These are phyloP conservation scores for Trichoderma reesei DNA, from an alignment of 495 filamentous ascomycete species.

Conservation along the genomic window DNA sequence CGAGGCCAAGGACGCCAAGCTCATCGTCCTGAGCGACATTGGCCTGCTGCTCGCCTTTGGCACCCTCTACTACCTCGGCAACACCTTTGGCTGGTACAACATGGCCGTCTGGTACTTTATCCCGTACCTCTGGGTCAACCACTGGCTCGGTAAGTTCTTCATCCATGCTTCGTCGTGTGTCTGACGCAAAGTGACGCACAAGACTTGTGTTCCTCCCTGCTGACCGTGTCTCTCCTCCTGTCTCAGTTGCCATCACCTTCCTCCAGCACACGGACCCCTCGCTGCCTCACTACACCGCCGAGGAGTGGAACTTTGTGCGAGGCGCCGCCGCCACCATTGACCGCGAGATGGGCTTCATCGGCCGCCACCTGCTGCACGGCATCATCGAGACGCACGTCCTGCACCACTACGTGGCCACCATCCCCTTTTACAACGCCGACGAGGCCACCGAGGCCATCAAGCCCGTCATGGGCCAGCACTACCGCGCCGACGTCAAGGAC, in stretches of 20 bases:
- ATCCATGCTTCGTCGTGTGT: too few species aligned
- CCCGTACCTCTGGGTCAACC: conserved; percentile 97
- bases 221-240: background rate
- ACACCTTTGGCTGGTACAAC: conserved; percentile 75
- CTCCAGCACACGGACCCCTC: conserved; percentile 84
- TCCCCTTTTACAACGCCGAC: conserved; percentile 87
- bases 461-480: conserved; percentile 72
- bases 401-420: conserved; percentile 77
- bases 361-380: conserved; percentile 76
- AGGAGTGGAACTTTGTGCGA: conserved; percentile 75
- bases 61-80: conserved; percentile 47
- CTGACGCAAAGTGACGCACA: background rate
- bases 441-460: conserved; percentile 80
- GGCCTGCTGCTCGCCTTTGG: conserved; percentile 53
- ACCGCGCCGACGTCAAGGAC: conserved; percentile 54
- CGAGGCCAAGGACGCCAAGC: conserved; percentile 76
- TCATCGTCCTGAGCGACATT: conserved; percentile 76
- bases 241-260: conserved; percentile 81
- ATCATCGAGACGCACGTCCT: conserved; percentile 90
- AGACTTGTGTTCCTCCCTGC: background rate
- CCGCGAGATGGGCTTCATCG: conserved; percentile 82
- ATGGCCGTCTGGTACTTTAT: conserved; percentile 87
- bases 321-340: conserved; percentile 83
- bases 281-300: conserved; percentile 70
- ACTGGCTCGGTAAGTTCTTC: conserved; percentile 69